A percentile compares a stretch with the other conserved stretches of the same genome.
These are phyloP conservation scores for Ceratobasidium theobromae DNA, from an alignment of 1,284 basidiomycete genomes.

Conservation along the genomic window DNA sequence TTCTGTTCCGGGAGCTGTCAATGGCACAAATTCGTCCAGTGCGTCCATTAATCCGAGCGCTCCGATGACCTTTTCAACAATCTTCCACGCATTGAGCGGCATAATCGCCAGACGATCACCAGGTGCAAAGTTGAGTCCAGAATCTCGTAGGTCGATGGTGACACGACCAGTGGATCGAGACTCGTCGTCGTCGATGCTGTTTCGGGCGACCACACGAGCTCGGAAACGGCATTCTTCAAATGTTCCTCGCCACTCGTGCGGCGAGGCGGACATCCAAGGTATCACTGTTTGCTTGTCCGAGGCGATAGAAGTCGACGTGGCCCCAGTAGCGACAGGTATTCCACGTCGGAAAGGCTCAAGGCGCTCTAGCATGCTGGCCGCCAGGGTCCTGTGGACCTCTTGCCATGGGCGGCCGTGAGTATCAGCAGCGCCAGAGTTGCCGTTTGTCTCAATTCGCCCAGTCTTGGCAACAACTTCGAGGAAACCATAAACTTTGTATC, in stretches of 20 bases:
- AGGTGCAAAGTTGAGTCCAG: constrained; percentile 27
- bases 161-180: constrained; percentile 22
- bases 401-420: constrained; percentile 29
- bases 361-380: constrained; percentile 29
- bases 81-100: constrained; percentile 28
- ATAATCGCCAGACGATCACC: constrained; percentile 29
- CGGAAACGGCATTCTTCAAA: constrained; percentile 31
- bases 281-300: neutral
- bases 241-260: constrained; percentile 31
- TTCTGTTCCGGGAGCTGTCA: constrained; percentile 3
- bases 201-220: constrained; percentile 16
- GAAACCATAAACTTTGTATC: constrained; percentile 25
- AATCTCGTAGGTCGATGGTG: constrained; percentile 16
- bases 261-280: constrained; percentile 21
- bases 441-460: constrained; percentile 30
- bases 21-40: constrained; percentile 22
- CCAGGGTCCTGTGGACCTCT: constrained; percentile 28
- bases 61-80: constrained; percentile 28
- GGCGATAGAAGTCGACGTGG: neutral
- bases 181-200: constrained; percentile 22
- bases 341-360: constrained; percentile 27
- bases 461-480: constrained; percentile 30
- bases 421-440: constrained; percentile 26
- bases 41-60: constrained; percentile 28
- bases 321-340: neutral